These are phyloP conservation scores for Clitopilus passeckerianus DNA, from an alignment of 768 basidiomycete species.

Conservation along the genomic window DNA sequence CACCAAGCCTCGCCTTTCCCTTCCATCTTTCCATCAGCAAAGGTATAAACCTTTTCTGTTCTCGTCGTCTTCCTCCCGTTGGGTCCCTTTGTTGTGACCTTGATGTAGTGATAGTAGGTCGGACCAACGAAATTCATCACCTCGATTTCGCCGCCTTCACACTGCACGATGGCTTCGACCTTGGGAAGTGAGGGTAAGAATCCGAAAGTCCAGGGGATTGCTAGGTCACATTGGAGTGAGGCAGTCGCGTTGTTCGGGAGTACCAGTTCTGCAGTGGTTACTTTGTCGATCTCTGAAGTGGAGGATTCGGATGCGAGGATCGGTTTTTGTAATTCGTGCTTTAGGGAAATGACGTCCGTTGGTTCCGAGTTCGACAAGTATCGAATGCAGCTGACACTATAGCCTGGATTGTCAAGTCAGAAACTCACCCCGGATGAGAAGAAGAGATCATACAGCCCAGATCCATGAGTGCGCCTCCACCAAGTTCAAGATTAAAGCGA, in stretches of 20 bases:
- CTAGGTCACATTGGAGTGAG: conserved; percentile 28
- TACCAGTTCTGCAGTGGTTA: conserved; percentile 16
- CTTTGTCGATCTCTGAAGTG: conserved; percentile 23
- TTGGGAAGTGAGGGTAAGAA: conserved; percentile 33
- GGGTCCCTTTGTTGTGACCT: conserved; percentile 26
- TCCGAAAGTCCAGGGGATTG: conserved; percentile 20
- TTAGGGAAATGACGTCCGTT: conserved; percentile 33
- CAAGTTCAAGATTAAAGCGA: conserved; percentile 46
- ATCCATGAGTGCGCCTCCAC: conserved; percentile 65
- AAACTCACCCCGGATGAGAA: neutral
- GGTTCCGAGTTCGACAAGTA: conserved; percentile 42
- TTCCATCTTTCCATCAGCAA: conserved; percentile 31
- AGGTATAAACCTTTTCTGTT: conserved; percentile 41
- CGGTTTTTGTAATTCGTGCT: conserved; percentile 22
- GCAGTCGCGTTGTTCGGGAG: conserved; percentile 28
- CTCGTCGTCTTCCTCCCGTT: conserved; percentile 16
- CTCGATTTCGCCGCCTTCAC: conserved; percentile 39
- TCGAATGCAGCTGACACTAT: conserved; percentile 40
- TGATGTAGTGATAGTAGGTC: conserved; percentile 42
- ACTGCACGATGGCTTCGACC: conserved; percentile 27
- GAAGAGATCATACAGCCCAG: conserved; percentile 36
- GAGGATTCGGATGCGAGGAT: conserved; percentile 16
- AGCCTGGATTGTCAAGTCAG: conserved; percentile 25
- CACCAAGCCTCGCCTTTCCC: conserved; percentile 53
- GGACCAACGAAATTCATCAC: conserved; percentile 39